Percentiles rank a stretch among this genome's conserved stretches.
Evolutionary conservation across 2,329 filamentous ascomycete species (phyloP).

Genomic region (Orbilia javanica): DNA sequence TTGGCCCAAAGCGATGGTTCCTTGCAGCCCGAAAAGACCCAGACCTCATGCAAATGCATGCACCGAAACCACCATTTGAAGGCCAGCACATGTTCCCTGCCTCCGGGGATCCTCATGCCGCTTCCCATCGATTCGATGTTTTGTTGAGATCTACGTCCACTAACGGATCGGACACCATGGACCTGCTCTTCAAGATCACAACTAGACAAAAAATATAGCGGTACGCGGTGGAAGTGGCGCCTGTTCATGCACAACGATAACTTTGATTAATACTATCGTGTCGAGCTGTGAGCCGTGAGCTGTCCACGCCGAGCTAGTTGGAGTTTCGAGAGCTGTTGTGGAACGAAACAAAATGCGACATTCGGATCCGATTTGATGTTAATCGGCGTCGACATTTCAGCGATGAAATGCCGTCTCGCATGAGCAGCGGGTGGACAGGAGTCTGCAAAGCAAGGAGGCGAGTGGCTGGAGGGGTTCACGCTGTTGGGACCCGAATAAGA

Average conservation of each 20-base stretch:
- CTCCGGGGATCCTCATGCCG: conserved; percentile 25
- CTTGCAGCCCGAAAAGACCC: conserved; percentile 29
- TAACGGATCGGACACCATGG: conserved; percentile 10
- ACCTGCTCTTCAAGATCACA: conserved; percentile 23
- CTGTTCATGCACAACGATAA: conserved; percentile 25
- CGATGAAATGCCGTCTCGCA: background rate
- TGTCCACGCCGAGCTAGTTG: background rate
- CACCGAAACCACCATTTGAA: conserved; percentile 24
- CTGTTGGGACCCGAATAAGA: conserved; percentile 20
- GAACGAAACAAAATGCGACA: conserved; percentile 46
- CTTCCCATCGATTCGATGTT: conserved; percentile 9
- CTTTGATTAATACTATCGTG: conserved; percentile 6
- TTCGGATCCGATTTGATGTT: background rate
- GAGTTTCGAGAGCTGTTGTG: conserved; percentile 24
- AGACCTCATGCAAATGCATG: conserved; percentile 37
- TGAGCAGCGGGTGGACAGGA: conserved; percentile 14
- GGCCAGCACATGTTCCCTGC: conserved; percentile 24
- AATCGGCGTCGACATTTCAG: conserved; percentile 12
- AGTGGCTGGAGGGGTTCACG: conserved; percentile 10
- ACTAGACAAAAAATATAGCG: background rate
- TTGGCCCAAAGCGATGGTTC: conserved; percentile 29
- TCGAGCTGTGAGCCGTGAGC: conserved; percentile 27
- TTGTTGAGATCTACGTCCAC: conserved; percentile 13
- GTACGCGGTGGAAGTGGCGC: conserved; percentile 31
- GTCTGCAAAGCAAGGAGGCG: conserved; percentile 4